These are phyloP conservation scores for Lepiota brunneoincarnata DNA, from an alignment of 768 basidiomycete species.

Conservation along the genomic window DNA sequence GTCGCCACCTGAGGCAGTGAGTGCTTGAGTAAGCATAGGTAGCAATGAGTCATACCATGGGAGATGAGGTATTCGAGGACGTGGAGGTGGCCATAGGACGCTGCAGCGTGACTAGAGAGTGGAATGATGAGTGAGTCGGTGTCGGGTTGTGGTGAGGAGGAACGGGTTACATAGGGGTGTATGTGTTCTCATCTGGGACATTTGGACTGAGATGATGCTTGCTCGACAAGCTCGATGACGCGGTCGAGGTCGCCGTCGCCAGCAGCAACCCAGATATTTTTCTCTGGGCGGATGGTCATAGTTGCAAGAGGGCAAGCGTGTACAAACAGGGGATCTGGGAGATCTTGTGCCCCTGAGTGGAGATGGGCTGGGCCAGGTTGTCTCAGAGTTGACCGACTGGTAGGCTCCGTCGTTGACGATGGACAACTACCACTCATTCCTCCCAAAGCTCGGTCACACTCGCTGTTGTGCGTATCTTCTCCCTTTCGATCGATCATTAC, in stretches of 20 bases:
- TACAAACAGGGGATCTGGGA: conserved; percentile 20
- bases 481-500: conserved; percentile 14
- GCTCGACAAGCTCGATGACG: conserved; percentile 63
- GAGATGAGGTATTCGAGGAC: conserved; percentile 78
- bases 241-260: conserved; percentile 84
- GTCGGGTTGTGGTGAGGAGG: conserved; percentile 13
- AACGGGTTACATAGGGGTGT: conserved; percentile 70
- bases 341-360: conserved; percentile 7
- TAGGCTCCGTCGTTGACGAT: conserved; percentile 11
- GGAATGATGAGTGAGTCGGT: conserved; percentile 13
- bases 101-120: conserved; percentile 79
- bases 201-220: conserved; percentile 56
- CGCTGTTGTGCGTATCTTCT: conserved; percentile 59
- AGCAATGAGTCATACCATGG: conserved; percentile 40
- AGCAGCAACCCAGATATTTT: conserved; percentile 93
- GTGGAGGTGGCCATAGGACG: conserved; percentile 82
- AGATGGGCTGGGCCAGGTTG: conserved; percentile 7
- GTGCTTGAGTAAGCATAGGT: conserved; percentile 7
- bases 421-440: conserved; percentile 12
- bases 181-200: conserved; percentile 65
- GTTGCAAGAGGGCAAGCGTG: conserved; percentile 16
- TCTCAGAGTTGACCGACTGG: conserved; percentile 9
- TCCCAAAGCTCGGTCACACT: conserved; percentile 66
- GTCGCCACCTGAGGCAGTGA: conserved; percentile 60
- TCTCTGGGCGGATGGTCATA: conserved; percentile 24